A percentile compares a stretch with the other conserved stretches of the same genome.
Evolutionary conservation across 148 eudicot genomes (phyloP).

Genomic region (Oxyria digyna): DNA sequence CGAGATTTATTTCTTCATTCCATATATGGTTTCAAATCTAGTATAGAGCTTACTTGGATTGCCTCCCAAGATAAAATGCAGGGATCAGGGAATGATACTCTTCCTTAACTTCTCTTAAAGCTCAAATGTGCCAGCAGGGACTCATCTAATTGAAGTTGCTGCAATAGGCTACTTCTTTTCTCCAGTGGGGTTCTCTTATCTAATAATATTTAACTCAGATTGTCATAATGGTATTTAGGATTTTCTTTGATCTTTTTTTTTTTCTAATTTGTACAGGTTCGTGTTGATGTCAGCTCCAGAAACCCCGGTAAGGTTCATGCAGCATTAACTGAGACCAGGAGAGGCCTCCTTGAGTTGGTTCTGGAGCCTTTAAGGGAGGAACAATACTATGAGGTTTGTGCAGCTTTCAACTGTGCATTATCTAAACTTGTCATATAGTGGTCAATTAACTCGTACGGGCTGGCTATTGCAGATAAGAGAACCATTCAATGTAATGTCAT

Average conservation of each 20-base stretch:
- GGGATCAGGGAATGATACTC: neutral
- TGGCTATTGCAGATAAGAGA: conserved; percentile 69
- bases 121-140: conserved; percentile 88
- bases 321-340: conserved; percentile 89
- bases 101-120: conserved; percentile 54
- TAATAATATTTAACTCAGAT: neutral
- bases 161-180: conserved; percentile 86
- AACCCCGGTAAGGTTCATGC: conserved; percentile 98
- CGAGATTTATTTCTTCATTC: neutral
- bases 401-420: neutral
- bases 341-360: conserved; percentile 69
- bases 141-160: conserved; percentile 92
- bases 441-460: neutral
- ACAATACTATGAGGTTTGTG: conserved; percentile 74
- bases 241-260: neutral
- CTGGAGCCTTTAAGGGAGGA: conserved; percentile 91
- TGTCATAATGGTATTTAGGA: neutral
- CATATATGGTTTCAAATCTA: neutral
- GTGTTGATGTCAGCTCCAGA: conserved; percentile 94
- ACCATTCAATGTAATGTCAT: conserved; percentile 59
- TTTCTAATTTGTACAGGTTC: conserved; percentile 33
- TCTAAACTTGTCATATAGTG: neutral
- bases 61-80: neutral
- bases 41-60: neutral
- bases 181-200: conserved; percentile 43